A percentile compares a stretch with the other conserved stretches of the same genome.
Evolutionary conservation across 805 yeast species (phyloP).

Genomic region (Cyberlindnera xylosilytica): DNA sequence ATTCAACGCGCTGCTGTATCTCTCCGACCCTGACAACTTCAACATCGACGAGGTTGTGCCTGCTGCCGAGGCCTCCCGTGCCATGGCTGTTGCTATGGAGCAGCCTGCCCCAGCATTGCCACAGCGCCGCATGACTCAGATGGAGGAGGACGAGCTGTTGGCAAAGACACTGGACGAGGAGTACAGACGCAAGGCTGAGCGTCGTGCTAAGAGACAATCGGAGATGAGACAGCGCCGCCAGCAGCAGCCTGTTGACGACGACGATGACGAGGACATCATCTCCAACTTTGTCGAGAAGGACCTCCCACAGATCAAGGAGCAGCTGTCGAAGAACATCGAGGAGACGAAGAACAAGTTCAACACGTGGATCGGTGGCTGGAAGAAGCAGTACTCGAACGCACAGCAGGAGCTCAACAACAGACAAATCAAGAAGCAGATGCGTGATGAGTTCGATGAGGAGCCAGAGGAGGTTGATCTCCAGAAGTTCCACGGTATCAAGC

Average conservation of each 20-base stretch:
- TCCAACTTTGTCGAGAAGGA: constrained; percentile 58
- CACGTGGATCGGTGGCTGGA: constrained; percentile 51
- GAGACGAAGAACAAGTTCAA: constrained; percentile 76
- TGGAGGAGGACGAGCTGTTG: constrained; percentile 72
- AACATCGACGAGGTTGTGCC: constrained; percentile 42
- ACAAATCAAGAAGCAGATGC: constrained; percentile 25
- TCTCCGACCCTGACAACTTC: constrained; percentile 66
- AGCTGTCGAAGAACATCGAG: constrained; percentile 69
- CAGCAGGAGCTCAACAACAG: constrained; percentile 21
- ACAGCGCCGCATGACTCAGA: constrained; percentile 32
- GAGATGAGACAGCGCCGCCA: constrained; percentile 12
- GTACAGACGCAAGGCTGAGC: constrained; percentile 35
- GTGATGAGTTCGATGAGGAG: constrained; percentile 44
- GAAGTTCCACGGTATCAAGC: constrained; percentile 44
- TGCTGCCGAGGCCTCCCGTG: constrained; percentile 12
- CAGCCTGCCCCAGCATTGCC: constrained; percentile 25
- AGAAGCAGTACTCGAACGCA: constrained; percentile 21
- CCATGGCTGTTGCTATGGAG: constrained; percentile 26
- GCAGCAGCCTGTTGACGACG: constrained; percentile 22
- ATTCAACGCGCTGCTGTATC: constrained; percentile 78
- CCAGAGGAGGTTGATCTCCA: constrained; percentile 50
- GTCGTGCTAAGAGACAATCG: constrained; percentile 29
- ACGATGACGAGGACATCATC: constrained; percentile 46
- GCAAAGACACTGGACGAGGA: constrained; percentile 79
- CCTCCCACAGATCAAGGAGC: constrained; percentile 58